These are phyloP conservation scores for Aureobasidium sp. DNA, from an alignment of 2,329 filamentous ascomycete genomes.

Conservation along the genomic window DNA sequence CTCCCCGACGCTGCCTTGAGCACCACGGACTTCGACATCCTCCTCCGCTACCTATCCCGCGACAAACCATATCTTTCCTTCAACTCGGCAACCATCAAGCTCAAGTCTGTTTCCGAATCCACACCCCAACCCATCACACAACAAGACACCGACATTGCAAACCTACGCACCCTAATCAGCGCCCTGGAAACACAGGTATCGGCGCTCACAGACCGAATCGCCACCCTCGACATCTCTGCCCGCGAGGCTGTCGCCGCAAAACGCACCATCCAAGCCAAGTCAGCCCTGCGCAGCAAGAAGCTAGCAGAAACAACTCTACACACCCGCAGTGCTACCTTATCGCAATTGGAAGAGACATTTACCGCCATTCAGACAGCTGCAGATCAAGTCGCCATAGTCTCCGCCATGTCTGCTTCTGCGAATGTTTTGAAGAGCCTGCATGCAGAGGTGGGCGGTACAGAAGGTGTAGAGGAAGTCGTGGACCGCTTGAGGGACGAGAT, in stretches of 20 bases:
- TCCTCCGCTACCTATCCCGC: constrained; percentile 36
- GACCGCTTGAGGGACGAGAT: constrained; percentile 71
- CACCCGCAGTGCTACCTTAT: constrained; percentile 64
- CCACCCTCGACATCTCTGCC: constrained; percentile 48
- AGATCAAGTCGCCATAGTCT: constrained; percentile 76
- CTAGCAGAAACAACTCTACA: constrained; percentile 66
- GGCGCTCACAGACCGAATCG: constrained; percentile 51
- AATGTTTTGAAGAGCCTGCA: constrained; percentile 68
- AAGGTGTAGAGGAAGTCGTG: constrained; percentile 68
- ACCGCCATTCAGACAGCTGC: constrained; percentile 77
- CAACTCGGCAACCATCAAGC: constrained; percentile 57
- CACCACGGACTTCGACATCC: constrained; percentile 37
- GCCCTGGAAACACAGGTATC: constrained; percentile 61
- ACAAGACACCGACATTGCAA: constrained; percentile 76
- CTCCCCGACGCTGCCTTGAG: constrained; percentile 28
- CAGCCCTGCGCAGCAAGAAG: constrained; percentile 76
- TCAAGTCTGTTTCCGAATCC: constrained; percentile 51
- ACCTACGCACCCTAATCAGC: constrained; percentile 65
- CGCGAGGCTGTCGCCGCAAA: constrained; percentile 64
- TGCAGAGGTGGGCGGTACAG: constrained; percentile 66
- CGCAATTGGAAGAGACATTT: constrained; percentile 77
- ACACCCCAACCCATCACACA: constrained; percentile 53
- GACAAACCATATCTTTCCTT: constrained; percentile 41
- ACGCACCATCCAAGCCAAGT: constrained; percentile 67
- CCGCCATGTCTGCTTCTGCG: constrained; percentile 72